Base-by-base conservation (phyloP, 1,284 basidiomycete species). In the Ceratobasidium papillatum region DNA sequence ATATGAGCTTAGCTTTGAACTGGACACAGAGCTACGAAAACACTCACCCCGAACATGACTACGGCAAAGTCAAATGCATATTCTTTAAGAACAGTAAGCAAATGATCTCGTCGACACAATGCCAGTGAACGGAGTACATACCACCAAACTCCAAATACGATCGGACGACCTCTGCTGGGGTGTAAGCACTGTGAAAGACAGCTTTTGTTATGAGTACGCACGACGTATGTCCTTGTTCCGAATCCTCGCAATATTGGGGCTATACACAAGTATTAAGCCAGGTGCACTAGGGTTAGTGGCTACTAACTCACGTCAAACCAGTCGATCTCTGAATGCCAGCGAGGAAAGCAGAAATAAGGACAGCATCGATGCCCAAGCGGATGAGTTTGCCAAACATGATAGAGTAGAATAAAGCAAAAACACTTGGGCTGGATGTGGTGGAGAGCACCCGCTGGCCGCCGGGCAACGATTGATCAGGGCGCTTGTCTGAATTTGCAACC, bases 221-320 rank as follows among this genome's bases (percentile, higher is more conserved):
- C 93, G 90, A 51, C 93, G 88, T 41, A 94, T 80, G 78, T 94
- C 93, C 80, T 94, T 94, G 85, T 94, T 94, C 9, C 91, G 90
- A 0, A 94, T 89, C 79, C 88, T 87, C 0, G 87, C 82, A 17
- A 94, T 81, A 27, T 89, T 89, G 65, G 90, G 92, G 27, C 91
- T 93, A 47, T 45, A 77, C 25, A 63, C 3, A 27, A 51, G 61
- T 30, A 43, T 61, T 54, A 32, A 47, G 52, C 34, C 49, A 43
- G 45, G 27, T 64, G 34, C 58, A 17, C n/a, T 62, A 54, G 51
- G 43, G 38, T 45, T 66, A 59, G 19, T n/a, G 22, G 30, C 14
- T 25, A 12, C 66, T 41, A 30, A 84, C 91, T 76, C 83, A 93
- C 92, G 93, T 93, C 77, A 95, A 81, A 45, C 93, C 93, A 0